These are phyloP conservation scores for Termitomyces sp. DNA, from an alignment of 768 basidiomycete species.

Conservation along the genomic window DNA sequence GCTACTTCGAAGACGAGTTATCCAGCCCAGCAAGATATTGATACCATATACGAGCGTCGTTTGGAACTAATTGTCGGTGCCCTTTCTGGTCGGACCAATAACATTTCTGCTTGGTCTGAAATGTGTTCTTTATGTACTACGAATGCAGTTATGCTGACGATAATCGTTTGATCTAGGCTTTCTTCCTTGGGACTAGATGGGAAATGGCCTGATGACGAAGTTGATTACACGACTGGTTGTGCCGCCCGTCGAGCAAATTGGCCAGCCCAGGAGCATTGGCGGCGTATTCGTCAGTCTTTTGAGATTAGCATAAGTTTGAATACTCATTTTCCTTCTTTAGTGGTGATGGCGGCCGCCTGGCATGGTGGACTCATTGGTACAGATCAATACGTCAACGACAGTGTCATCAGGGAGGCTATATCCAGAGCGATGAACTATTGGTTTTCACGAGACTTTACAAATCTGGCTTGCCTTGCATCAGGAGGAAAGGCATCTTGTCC, in stretches of 20 bases:
- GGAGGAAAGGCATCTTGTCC: slow-evolving; percentile 52
- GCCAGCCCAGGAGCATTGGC: slow-evolving; percentile 61
- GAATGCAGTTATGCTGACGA: not conserved
- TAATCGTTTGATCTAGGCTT: slow-evolving; percentile 28
- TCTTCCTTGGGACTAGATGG: slow-evolving; percentile 41
- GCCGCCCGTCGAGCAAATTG: slow-evolving; percentile 59
- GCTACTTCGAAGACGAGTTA: slow-evolving; percentile 9
- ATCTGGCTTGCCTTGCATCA: slow-evolving; percentile 45
- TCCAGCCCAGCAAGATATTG: slow-evolving; percentile 22
- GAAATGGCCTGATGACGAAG: slow-evolving; percentile 48
- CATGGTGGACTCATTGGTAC: slow-evolving; percentile 43
- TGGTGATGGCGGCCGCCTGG: slow-evolving; percentile 51
- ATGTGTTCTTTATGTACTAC: not conserved
- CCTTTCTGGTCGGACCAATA: slow-evolving; percentile 21
- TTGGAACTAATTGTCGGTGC: slow-evolving; percentile 35
- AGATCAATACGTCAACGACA: slow-evolving; percentile 36
- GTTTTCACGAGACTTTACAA: slow-evolving; percentile 56
- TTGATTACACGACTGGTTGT: slow-evolving; percentile 64
- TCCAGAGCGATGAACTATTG: slow-evolving; percentile 53
- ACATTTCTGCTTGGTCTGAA: slow-evolving; percentile 10
- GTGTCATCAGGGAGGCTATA: slow-evolving; percentile 32
- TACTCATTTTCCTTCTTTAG: slow-evolving; percentile 21
- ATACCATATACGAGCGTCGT: slow-evolving; percentile 29
- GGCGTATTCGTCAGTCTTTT: slow-evolving; percentile 35
- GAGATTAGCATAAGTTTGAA: not conserved